These are phyloP conservation scores for Favolaschia claudopus DNA, from an alignment of 768 basidiomycete genomes.

Conservation along the genomic window DNA sequence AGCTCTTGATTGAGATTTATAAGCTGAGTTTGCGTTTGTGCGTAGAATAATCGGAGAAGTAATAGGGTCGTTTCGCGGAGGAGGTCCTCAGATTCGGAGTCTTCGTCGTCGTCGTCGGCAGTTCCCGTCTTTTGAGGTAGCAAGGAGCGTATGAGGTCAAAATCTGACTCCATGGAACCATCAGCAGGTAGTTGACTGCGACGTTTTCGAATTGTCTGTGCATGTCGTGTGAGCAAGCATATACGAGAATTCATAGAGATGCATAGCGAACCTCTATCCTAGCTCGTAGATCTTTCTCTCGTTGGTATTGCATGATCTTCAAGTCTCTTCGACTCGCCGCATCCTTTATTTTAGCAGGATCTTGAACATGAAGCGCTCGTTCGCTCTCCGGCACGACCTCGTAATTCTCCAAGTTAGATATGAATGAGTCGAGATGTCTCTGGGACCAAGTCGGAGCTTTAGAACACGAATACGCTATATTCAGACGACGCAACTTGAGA, in stretches of 20 bases:
- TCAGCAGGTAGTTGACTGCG: constrained; percentile 48
- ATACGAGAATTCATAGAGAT: not conserved
- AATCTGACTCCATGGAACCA: constrained; percentile 52
- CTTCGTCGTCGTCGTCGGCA: constrained; percentile 52
- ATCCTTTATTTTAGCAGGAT: constrained; percentile 60
- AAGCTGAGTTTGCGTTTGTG: constrained; percentile 71
- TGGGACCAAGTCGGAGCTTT: constrained; percentile 31
- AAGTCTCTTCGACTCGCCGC: constrained; percentile 77
- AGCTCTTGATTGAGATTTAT: constrained; percentile 76
- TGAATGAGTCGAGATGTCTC: constrained; percentile 57
- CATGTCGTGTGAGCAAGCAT: constrained; percentile 1
- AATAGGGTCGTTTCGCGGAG: constrained; percentile 73
- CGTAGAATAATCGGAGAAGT: constrained; percentile 77
- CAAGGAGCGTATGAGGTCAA: constrained; percentile 70
- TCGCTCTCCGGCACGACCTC: constrained; percentile 70
- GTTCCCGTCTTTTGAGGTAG: constrained; percentile 46
- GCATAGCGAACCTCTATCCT: constrained; percentile 66
- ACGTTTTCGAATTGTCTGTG: constrained; percentile 63
- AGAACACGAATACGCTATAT: not conserved
- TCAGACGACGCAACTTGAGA: constrained; percentile 59
- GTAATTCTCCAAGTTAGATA: constrained; percentile 66
- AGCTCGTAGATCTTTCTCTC: constrained; percentile 80
- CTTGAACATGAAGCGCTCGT: constrained; percentile 59
- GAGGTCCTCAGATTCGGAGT: constrained; percentile 68
- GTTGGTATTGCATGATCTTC: constrained; percentile 91